Evolutionary conservation across 2,329 filamentous ascomycete species (phyloP).

Genomic region (Sporothrix protearum): DNA sequence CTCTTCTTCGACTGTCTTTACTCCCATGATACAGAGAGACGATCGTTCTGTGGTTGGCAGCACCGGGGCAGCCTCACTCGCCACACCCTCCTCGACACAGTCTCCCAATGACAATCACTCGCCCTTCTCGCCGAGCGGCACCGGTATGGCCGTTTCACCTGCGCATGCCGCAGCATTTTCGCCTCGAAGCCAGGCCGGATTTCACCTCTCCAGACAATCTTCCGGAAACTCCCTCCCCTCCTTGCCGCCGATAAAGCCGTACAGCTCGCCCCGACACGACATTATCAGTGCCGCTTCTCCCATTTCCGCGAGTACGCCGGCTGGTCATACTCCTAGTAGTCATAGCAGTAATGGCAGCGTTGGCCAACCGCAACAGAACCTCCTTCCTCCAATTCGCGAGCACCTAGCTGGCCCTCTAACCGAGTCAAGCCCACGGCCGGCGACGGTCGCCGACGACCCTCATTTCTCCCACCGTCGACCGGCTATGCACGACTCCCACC

Average conservation of each 20-base stretch:
- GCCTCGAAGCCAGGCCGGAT: background rate
- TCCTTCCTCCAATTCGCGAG: slow-evolving; percentile 12
- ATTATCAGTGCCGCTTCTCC: slow-evolving; percentile 34
- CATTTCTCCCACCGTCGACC: slow-evolving; percentile 34
- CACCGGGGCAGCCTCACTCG: background rate
- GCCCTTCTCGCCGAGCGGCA: background rate
- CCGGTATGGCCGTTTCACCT: background rate
- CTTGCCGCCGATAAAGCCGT: slow-evolving; percentile 37
- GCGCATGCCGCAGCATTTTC: background rate
- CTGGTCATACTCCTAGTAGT: background rate
- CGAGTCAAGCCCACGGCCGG: slow-evolving; percentile 13
- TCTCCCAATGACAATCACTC: slow-evolving; percentile 17
- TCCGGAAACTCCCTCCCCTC: slow-evolving; percentile 22
- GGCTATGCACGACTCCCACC: slow-evolving; percentile 37
- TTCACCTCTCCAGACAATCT: background rate
- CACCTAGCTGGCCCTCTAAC: background rate
- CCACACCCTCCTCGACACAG: slow-evolving; percentile 18
- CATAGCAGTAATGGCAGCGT: background rate
- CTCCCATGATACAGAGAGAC: background rate
- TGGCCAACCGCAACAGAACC: background rate
- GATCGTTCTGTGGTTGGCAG: background rate
- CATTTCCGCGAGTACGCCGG: background rate
- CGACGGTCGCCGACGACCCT: background rate
- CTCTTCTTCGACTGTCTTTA: background rate
- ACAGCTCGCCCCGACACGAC: slow-evolving; percentile 40